A percentile compares a stretch with the other conserved stretches of the same genome.
These are phyloP conservation scores for Aschersonia sp. DNA, from an alignment of 2,329 filamentous ascomycete genomes.

Conservation along the genomic window DNA sequence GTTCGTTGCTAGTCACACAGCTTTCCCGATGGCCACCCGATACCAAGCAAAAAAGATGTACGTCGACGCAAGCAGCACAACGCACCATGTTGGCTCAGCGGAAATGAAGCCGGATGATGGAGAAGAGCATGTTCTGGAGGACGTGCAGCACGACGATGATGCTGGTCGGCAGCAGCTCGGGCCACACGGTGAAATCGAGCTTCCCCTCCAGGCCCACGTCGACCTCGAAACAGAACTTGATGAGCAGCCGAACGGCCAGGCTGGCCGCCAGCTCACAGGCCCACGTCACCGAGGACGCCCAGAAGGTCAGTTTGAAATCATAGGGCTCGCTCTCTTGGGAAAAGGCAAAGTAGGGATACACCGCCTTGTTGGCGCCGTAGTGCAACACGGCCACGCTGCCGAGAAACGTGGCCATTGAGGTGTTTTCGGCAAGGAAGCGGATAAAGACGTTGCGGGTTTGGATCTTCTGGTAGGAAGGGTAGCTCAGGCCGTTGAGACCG, in stretches of 20 bases:
- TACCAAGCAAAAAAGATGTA: background rate
- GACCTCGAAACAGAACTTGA: conserved; percentile 43
- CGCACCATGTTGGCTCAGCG: conserved; percentile 1
- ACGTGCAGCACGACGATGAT: conserved; percentile 54
- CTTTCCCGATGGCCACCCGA: background rate
- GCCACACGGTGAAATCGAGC: conserved; percentile 50
- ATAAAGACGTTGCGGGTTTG: conserved; percentile 54
- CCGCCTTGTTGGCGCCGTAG: conserved; percentile 51
- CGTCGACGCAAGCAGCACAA: background rate
- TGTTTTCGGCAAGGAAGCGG: conserved; percentile 51
- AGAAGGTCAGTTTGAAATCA: conserved; percentile 49
- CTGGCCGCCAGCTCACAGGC: conserved; percentile 50
- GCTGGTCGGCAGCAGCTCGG: conserved; percentile 50
- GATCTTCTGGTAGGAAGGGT: conserved; percentile 50
- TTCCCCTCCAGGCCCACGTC: conserved; percentile 51
- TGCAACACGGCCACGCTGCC: conserved; percentile 52
- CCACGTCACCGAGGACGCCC: conserved; percentile 50
- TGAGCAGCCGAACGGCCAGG: conserved; percentile 41
- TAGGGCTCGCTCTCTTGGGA: conserved; percentile 34
- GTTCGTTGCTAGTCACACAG: background rate
- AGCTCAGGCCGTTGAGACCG: conserved; percentile 42
- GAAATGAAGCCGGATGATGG: conserved; percentile 51
- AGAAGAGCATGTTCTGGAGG: conserved; percentile 59
- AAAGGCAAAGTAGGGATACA: conserved; percentile 58
- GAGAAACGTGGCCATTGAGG: conserved; percentile 53